A percentile compares a stretch with the other conserved stretches of the same genome.
phyloP scores from a whole-genome alignment of 139 green algal genomes.

The Asterochloris sp. region DNA sequence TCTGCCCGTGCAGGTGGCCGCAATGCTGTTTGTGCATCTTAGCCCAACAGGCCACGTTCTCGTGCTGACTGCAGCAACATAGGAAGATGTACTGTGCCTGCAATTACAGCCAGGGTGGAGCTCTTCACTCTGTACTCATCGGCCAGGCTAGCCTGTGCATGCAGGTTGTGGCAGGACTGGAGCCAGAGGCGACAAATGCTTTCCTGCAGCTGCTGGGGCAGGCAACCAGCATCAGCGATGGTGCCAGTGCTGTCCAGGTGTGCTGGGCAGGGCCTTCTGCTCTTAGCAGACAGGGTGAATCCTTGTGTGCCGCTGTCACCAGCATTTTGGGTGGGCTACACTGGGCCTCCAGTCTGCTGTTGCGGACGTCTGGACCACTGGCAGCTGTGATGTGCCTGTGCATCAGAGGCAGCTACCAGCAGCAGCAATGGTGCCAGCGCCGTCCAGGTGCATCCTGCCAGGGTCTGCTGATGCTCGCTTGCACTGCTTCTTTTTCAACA shows the following conservation, averaged over 20 bases:
- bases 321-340: too few species aligned
- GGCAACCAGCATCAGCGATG: slow-evolving; percentile 19
- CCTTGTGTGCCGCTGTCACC: too few species aligned
- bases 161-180: slow-evolving; percentile 78
- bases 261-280: too few species aligned
- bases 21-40: neutral
- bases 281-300: too few species aligned
- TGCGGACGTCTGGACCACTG: too few species aligned
- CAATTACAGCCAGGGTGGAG: neutral
- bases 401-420: slow-evolving; percentile 12
- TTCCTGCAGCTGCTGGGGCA: slow-evolving; percentile 75
- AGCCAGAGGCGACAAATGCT: slow-evolving; percentile 78
- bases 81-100: neutral
- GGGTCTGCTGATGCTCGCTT: too few species aligned
- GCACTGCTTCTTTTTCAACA: too few species aligned
- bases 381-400: too few species aligned
- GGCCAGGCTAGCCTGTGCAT: neutral
- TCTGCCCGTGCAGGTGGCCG: neutral
- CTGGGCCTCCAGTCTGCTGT: too few species aligned
- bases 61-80: neutral
- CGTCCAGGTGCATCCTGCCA: neutral
- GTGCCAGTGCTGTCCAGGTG: slow-evolving; percentile 1
- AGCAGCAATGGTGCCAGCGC: slow-evolving; percentile 2
- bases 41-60: neutral
- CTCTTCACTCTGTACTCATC: neutral